phyloP scores from a whole-genome alignment of 2,329 filamentous ascomycete species.

The Claviceps capensis region DNA sequence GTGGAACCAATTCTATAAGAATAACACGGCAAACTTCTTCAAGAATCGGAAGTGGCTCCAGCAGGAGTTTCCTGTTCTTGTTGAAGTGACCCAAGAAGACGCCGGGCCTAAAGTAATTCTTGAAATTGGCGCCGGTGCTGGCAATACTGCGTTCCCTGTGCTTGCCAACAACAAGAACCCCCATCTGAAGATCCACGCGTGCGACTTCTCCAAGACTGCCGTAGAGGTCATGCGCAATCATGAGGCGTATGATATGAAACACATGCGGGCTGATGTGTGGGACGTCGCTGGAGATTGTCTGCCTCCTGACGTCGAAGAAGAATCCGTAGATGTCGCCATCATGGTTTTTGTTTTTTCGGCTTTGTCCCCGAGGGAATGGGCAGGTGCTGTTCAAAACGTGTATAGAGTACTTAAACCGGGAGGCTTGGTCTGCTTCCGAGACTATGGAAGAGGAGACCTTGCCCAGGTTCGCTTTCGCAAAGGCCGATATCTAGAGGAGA shows the following conservation, averaged over 20 bases:
- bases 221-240: slow-evolving; percentile 82
- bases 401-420: slow-evolving; percentile 76
- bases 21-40: slow-evolving; percentile 96
- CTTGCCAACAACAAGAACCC: slow-evolving; percentile 73
- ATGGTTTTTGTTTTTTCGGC: slow-evolving; percentile 98
- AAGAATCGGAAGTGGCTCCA: slow-evolving; percentile 96
- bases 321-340: slow-evolving; percentile 79
- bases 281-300: slow-evolving; percentile 63
- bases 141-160: slow-evolving; percentile 92
- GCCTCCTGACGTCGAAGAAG: slow-evolving; percentile 62
- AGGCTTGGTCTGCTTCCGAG: slow-evolving; percentile 86
- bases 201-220: slow-evolving; percentile 90
- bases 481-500: slow-evolving; percentile 84
- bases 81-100: slow-evolving; percentile 55
- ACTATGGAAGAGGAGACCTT: slow-evolving; percentile 90
- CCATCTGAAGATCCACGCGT: slow-evolving; percentile 73
- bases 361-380: slow-evolving; percentile 74
- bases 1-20: slow-evolving; percentile 98
- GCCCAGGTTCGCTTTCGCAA: slow-evolving; percentile 97
- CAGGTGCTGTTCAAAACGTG: slow-evolving; percentile 67
- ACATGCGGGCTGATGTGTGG: slow-evolving; percentile 88
- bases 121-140: slow-evolving; percentile 88
- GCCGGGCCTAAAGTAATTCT: slow-evolving; percentile 60
- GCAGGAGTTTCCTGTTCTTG: slow-evolving; percentile 89
- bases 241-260: slow-evolving; percentile 56